Evolutionary conservation across 2,329 filamentous ascomycete genomes (phyloP), one percentile per base, ranked within the genome.

Genomic region (Colletotrichum sojae): DNA sequence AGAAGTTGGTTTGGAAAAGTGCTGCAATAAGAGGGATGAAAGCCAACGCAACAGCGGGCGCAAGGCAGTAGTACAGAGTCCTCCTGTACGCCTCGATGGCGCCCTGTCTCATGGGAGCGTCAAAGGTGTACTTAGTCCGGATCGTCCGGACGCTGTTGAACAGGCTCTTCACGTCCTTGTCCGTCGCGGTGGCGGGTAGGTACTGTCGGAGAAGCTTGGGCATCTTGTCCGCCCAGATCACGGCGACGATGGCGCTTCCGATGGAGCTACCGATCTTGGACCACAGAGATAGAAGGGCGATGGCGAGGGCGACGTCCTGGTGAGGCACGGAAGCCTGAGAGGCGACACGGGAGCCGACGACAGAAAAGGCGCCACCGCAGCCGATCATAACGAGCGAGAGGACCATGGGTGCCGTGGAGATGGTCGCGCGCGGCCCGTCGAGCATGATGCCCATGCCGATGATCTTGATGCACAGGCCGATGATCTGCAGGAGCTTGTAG

Each of bases 371-470:
- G 13, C 67, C 67, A 13, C 58, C 67, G 8, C 93, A 92, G 22
- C 93, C 93, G 73, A 86, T 84, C n/a, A 93, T 92, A 36, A 92
- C 91, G 88, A 95, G 95, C 18, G 92, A 93, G 43, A 96, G 85
- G 66, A 95, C 90, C 70, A 96, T 67, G 8, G 67, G 54, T 13
- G 60, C 62, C 6, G 62, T 65, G 15, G 52, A 60, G 36, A 57
- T 53, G 18, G 67, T 63, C 13, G 67, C 67, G 6, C 67, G 67
- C 2, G 40, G 63, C 6, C 63, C 67, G 49, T 70, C 67, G 20
- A 67, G 64, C 56, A 63, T 60, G 53, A 65, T 77, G 55, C 77
- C 75, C 45, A 78, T 71, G 2, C 75, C 75, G 22, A 76, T 67
- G 40, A 77, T 55, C 58, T 77, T 76, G 27, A 75, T 71, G 16